A percentile compares a stretch with the other conserved stretches of the same genome.
Evolutionary conservation across 805 yeast species (phyloP).

Genomic region (Nakazawaea ernobii): DNA sequence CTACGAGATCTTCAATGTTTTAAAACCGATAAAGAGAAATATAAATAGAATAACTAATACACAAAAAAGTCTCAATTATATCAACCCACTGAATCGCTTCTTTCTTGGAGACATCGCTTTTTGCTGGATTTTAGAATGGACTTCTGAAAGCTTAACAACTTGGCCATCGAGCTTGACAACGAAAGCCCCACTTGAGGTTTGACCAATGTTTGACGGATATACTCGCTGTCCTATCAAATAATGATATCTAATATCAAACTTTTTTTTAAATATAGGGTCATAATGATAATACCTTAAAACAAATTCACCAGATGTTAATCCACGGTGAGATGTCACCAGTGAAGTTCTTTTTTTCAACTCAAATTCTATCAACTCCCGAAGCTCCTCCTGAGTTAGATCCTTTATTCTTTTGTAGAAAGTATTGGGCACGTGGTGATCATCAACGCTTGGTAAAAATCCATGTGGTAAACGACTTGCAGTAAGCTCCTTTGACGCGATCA

Average conservation of each 20-base stretch:
- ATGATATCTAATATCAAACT: neutral
- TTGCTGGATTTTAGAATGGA: neutral
- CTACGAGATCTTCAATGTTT: too few species aligned
- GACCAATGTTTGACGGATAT: neutral
- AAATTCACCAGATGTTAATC: neutral
- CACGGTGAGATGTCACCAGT: neutral
- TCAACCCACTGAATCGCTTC: neutral
- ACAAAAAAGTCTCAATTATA: neutral
- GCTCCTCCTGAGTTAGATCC: neutral
- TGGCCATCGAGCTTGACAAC: neutral
- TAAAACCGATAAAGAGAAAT: too few species aligned
- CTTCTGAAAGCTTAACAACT: neutral
- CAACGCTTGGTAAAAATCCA: neutral
- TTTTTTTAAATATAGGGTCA: neutral
- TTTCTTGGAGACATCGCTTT: neutral
- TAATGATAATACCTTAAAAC: too few species aligned
- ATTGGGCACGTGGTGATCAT: neutral
- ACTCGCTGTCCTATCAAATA: neutral
- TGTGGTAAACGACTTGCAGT: too few species aligned
- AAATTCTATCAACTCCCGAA: neutral
- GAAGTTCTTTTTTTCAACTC: neutral
- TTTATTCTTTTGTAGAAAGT: neutral
- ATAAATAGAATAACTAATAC: too few species aligned
- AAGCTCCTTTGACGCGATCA: too few species aligned
- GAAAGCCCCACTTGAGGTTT: neutral